Percentiles rank a stretch among this genome's conserved stretches.
phyloP scores from a whole-genome alignment of 140 eudicot species.

The Oenanthe javanica region DNA sequence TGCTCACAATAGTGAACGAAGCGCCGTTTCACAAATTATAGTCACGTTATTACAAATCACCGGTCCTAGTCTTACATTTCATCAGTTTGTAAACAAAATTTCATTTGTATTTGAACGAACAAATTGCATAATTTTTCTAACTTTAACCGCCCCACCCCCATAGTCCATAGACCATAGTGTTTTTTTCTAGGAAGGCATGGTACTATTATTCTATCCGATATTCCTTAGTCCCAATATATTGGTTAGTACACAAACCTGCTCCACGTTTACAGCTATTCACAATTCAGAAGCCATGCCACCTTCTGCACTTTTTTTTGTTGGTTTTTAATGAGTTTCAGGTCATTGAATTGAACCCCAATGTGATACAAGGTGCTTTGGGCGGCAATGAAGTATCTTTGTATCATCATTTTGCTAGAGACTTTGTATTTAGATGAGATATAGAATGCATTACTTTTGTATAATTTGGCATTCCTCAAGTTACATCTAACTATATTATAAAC shows the following conservation, averaged over 20 bases:
- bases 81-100: too few species aligned
- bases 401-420: not conserved
- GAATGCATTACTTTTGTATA: not conserved
- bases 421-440: not conserved
- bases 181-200: not conserved
- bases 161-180: too few species aligned
- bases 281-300: not conserved
- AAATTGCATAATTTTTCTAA: too few species aligned
- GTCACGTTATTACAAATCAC: too few species aligned
- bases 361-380: conserved; percentile 5
- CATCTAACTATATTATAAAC: not conserved
- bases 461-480: not conserved
- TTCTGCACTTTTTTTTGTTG: not conserved
- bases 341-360: conserved; percentile 4
- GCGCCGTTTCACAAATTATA: too few species aligned
- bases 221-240: not conserved
- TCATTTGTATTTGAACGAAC: too few species aligned
- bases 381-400: not conserved
- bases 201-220: not conserved
- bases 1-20: too few species aligned
- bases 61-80: too few species aligned
- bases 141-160: not conserved
- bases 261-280: conserved; percentile 9
- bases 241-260: not conserved
- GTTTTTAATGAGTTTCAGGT: not conserved